A percentile compares a stretch with the other conserved stretches of the same genome.
These are phyloP conservation scores for Jimgerdemannia flammicorona DNA, from an alignment of 192 early-diverging fungal species.

Conservation along the genomic window DNA sequence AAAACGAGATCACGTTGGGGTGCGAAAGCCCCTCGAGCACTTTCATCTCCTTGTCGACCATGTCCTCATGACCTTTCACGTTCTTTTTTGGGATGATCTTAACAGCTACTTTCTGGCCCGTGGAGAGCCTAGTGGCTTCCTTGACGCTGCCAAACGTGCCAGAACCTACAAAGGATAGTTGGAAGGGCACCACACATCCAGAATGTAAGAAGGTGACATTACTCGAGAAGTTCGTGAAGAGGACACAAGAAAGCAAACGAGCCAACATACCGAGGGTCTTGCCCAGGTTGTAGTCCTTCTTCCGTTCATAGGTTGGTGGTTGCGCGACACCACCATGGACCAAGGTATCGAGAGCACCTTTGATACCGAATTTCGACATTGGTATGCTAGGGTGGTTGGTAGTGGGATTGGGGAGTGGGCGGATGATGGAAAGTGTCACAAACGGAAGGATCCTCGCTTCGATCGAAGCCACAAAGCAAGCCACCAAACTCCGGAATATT, in stretches of 20 bases:
- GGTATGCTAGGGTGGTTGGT: too few relatives aligned
- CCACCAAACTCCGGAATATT: too few relatives aligned
- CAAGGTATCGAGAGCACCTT: constrained; percentile 20
- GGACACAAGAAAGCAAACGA: not conserved
- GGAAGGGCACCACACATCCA: not conserved
- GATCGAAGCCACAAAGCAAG: too few relatives aligned
- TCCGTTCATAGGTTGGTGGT: constrained; percentile 58
- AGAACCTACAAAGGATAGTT: constrained; percentile 12
- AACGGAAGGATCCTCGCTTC: too few relatives aligned
- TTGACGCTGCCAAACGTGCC: constrained; percentile 77
- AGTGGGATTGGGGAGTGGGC: too few relatives aligned
- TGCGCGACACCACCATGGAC: constrained; percentile 36
- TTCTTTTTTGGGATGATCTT: constrained; percentile 91
- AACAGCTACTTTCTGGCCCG: constrained; percentile 77
- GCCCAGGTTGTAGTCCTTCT: constrained; percentile 64
- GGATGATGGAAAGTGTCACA: too few relatives aligned
- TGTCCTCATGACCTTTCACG: constrained; percentile 75
- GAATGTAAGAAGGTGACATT: not conserved
- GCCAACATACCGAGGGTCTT: constrained; percentile 44
- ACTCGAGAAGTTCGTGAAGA: not conserved
- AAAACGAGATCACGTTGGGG: constrained; percentile 84
- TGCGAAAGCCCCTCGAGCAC: constrained; percentile 81
- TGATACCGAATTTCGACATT: constrained; percentile 12
- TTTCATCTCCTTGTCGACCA: constrained; percentile 91
- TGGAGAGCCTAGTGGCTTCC: constrained; percentile 59